phyloP scores from a whole-genome alignment of 768 basidiomycete genomes.

The Mycena galericulata region DNA sequence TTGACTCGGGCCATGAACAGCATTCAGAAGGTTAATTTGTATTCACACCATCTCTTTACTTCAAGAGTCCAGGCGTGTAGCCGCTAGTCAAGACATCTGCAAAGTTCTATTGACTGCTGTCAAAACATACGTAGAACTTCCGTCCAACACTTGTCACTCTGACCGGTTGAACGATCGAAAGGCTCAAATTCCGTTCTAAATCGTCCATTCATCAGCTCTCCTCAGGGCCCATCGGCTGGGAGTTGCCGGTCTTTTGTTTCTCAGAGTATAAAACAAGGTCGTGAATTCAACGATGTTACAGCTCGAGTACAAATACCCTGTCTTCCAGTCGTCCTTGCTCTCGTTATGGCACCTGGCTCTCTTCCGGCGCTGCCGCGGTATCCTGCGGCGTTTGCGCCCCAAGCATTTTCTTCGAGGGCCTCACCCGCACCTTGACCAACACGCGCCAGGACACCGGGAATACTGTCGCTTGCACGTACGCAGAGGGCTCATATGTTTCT shows the following conservation, averaged over 20 bases:
- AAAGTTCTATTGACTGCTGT: neutral
- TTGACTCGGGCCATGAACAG: too few species aligned
- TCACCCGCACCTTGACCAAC: constrained; percentile 30
- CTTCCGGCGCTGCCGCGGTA: constrained; percentile 19
- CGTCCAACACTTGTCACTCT: neutral
- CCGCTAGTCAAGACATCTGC: neutral
- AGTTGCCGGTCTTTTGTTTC: neutral
- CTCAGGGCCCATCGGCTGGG: neutral
- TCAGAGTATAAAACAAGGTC: constrained; percentile 10
- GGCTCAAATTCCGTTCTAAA: neutral
- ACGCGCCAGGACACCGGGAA: constrained; percentile 18
- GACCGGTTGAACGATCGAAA: neutral
- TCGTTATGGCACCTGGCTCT: constrained; percentile 6
- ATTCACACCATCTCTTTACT: too few species aligned
- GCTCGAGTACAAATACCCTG: neutral
- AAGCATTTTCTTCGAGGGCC: constrained; percentile 30
- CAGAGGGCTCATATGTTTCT: constrained; percentile 13
- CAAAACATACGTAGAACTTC: neutral
- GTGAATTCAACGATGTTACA: neutral
- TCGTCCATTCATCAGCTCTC: neutral
- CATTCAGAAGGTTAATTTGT: too few species aligned
- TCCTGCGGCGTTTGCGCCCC: constrained; percentile 29
- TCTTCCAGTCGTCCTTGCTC: constrained; percentile 7
- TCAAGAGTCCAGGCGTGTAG: too few species aligned
- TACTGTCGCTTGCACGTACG: constrained; percentile 30